These are phyloP conservation scores for Solanum hybrid DNA, from an alignment of 305 asterid species.

Conservation along the genomic window DNA sequence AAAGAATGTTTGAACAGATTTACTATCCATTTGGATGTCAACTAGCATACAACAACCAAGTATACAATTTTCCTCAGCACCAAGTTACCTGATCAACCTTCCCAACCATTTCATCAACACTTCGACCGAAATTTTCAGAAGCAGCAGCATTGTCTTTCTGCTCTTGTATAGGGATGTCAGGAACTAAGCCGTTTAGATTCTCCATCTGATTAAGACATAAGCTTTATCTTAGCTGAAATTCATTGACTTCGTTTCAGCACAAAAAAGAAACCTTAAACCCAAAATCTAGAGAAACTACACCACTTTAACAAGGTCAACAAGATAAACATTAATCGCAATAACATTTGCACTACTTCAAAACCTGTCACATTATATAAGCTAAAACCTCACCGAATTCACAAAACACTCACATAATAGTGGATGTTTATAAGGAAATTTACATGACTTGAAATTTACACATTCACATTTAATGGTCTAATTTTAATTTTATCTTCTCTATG, in stretches of 20 bases:
- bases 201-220: slow-evolving; percentile 39
- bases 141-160: slow-evolving; percentile 19
- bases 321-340: neutral
- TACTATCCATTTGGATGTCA: neutral
- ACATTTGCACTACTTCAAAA: neutral
- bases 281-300: neutral
- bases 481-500: neutral
- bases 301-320: neutral
- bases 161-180: slow-evolving; percentile 16
- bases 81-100: slow-evolving; percentile 52
- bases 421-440: neutral
- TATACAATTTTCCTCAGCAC: neutral
- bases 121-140: slow-evolving; percentile 36
- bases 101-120: slow-evolving; percentile 36
- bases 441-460: neutral
- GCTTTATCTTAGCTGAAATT: neutral
- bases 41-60: neutral
- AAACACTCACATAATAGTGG: neutral
- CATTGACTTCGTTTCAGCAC: neutral
- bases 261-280: neutral
- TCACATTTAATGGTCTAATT: neutral
- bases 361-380: neutral
- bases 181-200: slow-evolving; percentile 21
- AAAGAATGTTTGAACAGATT: neutral
- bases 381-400: neutral